These are phyloP conservation scores for Colletotrichum sp. DNA, from an alignment of 2,329 filamentous ascomycete genomes.

Conservation along the genomic window DNA sequence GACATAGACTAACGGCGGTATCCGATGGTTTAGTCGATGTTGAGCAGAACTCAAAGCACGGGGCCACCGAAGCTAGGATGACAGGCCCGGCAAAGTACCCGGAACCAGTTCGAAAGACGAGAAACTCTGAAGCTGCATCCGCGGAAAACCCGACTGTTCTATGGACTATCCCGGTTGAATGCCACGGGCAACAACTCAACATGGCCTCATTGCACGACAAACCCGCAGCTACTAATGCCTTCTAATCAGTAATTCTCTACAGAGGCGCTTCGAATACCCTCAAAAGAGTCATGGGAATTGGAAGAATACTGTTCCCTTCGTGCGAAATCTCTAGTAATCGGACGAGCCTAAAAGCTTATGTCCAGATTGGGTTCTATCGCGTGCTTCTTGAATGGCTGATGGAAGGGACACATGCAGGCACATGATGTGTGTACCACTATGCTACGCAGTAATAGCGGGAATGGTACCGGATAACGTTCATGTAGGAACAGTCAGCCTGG, in stretches of 20 bases:
- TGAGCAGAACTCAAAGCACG: neutral
- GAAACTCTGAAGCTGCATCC: neutral
- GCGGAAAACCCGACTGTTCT: neutral
- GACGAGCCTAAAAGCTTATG: neutral
- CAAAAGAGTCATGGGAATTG: neutral
- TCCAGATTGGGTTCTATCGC: neutral
- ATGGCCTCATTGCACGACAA: neutral
- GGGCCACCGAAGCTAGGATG: neutral
- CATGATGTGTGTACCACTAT: neutral
- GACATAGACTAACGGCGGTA: neutral
- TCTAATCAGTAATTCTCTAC: neutral
- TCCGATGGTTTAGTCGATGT: neutral
- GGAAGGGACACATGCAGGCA: neutral
- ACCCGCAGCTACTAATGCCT: neutral
- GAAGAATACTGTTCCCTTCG: neutral
- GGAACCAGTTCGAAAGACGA: neutral
- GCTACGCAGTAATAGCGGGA: neutral
- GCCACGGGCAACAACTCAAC: neutral
- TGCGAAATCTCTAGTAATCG: neutral
- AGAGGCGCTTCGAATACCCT: neutral
- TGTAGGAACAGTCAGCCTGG: too few species aligned
- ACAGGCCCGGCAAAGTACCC: neutral
- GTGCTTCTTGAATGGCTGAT: neutral
- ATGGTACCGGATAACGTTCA: neutral
- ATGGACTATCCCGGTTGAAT: neutral